A percentile compares a stretch with the other conserved stretches of the same genome.
These are phyloP conservation scores for Myriosclerotinia duriaeana DNA, from an alignment of 2,329 filamentous ascomycete species.

Conservation along the genomic window DNA sequence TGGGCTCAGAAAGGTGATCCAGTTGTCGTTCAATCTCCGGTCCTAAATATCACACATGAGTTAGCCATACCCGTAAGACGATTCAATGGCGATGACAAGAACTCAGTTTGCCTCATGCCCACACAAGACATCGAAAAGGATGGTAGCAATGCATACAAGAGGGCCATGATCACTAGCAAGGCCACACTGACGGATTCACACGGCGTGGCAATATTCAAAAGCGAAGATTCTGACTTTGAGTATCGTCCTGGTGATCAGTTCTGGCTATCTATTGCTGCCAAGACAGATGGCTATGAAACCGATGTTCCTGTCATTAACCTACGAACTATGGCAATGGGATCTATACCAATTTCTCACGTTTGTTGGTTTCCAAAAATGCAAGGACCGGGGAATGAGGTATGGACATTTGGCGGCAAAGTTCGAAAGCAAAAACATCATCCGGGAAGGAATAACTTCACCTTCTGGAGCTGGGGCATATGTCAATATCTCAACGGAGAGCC, in stretches of 20 bases:
- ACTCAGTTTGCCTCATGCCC: slow-evolving; percentile 32
- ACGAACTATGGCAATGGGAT: slow-evolving; percentile 28
- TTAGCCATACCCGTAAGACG: slow-evolving; percentile 31
- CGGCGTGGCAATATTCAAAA: slow-evolving; percentile 30
- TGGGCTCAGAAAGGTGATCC: slow-evolving; percentile 29
- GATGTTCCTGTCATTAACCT: slow-evolving; percentile 35
- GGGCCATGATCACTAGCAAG: slow-evolving; percentile 21
- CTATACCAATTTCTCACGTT: slow-evolving; percentile 29
- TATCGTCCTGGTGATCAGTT: slow-evolving; percentile 30
- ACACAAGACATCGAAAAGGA: slow-evolving; percentile 34
- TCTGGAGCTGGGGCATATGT: slow-evolving; percentile 31
- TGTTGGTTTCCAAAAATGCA: slow-evolving; percentile 33
- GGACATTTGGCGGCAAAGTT: slow-evolving; percentile 31
- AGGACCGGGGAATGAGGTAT: slow-evolving; percentile 29
- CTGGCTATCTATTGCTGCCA: slow-evolving; percentile 30
- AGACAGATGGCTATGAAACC: slow-evolving; percentile 14
- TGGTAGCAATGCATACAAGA: slow-evolving; percentile 27
- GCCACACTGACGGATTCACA: slow-evolving; percentile 28
- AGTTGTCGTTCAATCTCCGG: slow-evolving; percentile 33
- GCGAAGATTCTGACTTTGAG: slow-evolving; percentile 24
- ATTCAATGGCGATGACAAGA: slow-evolving; percentile 28
- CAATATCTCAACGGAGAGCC: slow-evolving; percentile 28
- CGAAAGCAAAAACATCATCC: slow-evolving; percentile 26
- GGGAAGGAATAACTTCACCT: slow-evolving; percentile 24
- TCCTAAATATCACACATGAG: slow-evolving; percentile 26